Evolutionary conservation across 768 basidiomycete species (phyloP).

Genomic region (Pleurotus pulmonarius): DNA sequence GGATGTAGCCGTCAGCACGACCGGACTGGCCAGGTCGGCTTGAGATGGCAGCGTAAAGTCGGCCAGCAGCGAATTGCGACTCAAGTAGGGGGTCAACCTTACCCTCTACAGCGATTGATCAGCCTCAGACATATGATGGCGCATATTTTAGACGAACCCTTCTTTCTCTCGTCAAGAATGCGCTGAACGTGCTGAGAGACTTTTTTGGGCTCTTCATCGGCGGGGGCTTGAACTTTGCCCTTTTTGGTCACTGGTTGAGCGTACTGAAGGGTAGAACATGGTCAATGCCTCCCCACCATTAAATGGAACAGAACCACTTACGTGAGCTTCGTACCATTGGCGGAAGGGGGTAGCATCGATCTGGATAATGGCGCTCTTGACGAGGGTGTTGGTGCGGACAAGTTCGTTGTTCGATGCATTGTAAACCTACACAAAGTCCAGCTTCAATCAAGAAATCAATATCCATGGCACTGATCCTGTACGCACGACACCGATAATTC

Average conservation of each 20-base stretch:
- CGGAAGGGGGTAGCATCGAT: slow-evolving; percentile 98
- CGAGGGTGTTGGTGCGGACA: slow-evolving; percentile 98
- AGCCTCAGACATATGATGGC: not conserved
- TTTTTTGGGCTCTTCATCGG: slow-evolving; percentile 67
- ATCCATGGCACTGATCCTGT: not conserved
- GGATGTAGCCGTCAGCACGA: slow-evolving; percentile 93
- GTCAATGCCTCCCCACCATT: not conserved
- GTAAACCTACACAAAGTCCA: slow-evolving; percentile 64
- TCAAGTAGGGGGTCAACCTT: slow-evolving; percentile 92
- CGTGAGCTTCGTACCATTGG: slow-evolving; percentile 99
- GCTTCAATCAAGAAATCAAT: not conserved
- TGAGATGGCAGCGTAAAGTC: slow-evolving; percentile 89
- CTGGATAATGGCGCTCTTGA: slow-evolving; percentile 95
- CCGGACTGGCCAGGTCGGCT: slow-evolving; percentile 97
- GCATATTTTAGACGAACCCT: slow-evolving; percentile 46
- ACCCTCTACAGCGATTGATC: slow-evolving; percentile 47
- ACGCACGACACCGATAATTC: slow-evolving; percentile 93
- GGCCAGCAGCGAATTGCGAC: slow-evolving; percentile 88
- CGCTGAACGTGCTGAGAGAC: slow-evolving; percentile 90
- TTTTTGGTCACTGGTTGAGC: slow-evolving; percentile 93
- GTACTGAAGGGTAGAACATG: slow-evolving; percentile 50
- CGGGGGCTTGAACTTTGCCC: slow-evolving; percentile 59
- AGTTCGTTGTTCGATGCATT: slow-evolving; percentile 99
- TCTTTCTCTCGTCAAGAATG: slow-evolving; percentile 84
- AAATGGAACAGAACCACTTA: slow-evolving; percentile 37